Conservation (phyloP, 2,329 filamentous ascomycete genomes). For the Colletotrichum tabaci region DNA sequence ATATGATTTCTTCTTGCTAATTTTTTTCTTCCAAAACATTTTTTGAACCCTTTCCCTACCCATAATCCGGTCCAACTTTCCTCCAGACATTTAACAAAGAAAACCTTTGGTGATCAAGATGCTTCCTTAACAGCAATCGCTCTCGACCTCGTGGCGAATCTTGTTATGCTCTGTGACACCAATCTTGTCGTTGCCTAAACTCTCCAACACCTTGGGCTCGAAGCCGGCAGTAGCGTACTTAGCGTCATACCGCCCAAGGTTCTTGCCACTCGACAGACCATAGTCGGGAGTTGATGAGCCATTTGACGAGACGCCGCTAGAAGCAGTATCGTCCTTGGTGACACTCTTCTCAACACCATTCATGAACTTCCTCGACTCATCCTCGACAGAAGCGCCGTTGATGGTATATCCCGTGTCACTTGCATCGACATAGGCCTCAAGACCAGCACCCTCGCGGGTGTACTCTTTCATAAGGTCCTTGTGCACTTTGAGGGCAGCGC, state of each 20-base stretch:
- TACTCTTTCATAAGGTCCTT: constrained; percentile 75
- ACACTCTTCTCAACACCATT: constrained; percentile 11
- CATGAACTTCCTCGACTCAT: not conserved
- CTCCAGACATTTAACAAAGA: not conserved
- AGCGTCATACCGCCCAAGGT: not conserved
- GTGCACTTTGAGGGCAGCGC: constrained; percentile 71
- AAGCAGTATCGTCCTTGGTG: constrained; percentile 17
- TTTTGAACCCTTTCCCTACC: too few species aligned
- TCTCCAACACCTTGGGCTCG: not conserved
- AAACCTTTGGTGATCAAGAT: not conserved
- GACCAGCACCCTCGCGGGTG: constrained; percentile 74
- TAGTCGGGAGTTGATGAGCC: constrained; percentile 28
- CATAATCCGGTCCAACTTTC: too few species aligned
- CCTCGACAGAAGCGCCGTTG: constrained; percentile 46
- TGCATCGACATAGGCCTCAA: constrained; percentile 79
- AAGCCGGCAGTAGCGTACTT: constrained; percentile 14
- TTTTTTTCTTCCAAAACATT: too few species aligned
- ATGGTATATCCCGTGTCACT: constrained; percentile 75
- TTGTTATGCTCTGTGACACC: not conserved
- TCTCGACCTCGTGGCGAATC: constrained; percentile 14
- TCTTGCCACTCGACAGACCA: constrained; percentile 29
- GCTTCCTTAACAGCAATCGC: constrained; percentile 1
- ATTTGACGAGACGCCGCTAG: not conserved
- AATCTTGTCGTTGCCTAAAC: constrained; percentile 3
- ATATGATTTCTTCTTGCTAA: too few species aligned